Evolutionary conservation across 1,284 basidiomycete genomes (phyloP).

Genomic region (Irpex rosettiformis): DNA sequence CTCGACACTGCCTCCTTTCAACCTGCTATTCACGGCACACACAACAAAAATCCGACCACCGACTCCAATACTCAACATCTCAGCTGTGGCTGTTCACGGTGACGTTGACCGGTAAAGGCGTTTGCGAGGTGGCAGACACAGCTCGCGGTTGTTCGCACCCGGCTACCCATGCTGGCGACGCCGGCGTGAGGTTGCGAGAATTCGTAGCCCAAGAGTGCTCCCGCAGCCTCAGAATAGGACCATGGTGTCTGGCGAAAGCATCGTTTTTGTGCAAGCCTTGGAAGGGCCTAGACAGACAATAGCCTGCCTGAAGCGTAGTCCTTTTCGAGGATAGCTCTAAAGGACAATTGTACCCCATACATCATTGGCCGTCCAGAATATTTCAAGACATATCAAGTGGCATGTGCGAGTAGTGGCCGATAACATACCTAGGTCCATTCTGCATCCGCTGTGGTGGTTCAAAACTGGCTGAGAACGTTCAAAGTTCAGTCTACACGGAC

Average conservation of each 20-base stretch:
- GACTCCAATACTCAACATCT: not conserved
- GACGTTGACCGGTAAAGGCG: not conserved
- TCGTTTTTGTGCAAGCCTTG: not conserved
- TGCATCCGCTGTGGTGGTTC: not conserved
- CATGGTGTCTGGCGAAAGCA: not conserved
- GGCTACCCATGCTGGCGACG: not conserved
- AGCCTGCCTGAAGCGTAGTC: not conserved
- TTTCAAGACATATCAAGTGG: not conserved
- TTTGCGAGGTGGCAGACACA: not conserved
- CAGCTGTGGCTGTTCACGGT: not conserved
- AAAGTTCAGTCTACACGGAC: not conserved
- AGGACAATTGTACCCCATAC: not conserved
- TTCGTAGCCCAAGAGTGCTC: no score
- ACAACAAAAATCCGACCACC: not conserved
- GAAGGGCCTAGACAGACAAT: not conserved
- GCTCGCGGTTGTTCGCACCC: not conserved
- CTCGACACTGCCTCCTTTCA: slow-evolving; percentile 14
- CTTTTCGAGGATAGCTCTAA: not conserved
- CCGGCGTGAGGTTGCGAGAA: not conserved
- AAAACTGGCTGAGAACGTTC: not conserved
- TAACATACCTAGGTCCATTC: not conserved
- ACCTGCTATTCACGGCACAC: slow-evolving; percentile 11
- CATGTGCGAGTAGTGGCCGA: not conserved
- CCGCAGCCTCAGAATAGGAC: not conserved
- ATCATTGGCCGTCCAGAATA: not conserved